These are phyloP conservation scores for Scheffersomyces ergatensis DNA, from an alignment of 805 yeast genomes.

Conservation along the genomic window DNA sequence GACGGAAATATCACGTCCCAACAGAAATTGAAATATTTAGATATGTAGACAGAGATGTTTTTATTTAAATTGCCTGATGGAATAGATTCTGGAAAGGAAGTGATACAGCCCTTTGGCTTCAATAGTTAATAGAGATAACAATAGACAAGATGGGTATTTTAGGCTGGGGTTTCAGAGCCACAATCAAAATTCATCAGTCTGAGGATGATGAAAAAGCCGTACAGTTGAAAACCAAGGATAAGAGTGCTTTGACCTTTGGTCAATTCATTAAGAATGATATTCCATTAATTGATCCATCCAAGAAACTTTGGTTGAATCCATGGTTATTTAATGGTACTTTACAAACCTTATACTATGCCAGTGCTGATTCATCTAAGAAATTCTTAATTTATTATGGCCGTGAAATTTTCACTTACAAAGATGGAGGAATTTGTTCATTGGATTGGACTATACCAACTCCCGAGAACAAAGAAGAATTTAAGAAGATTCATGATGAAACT, in stretches of 20 bases:
- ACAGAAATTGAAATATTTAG: too few relatives aligned
- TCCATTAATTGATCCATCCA: conserved; percentile 18
- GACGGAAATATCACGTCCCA: too few relatives aligned
- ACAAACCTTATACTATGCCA: conserved; percentile 72
- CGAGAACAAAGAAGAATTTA: conserved; percentile 23
- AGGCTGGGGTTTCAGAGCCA: conserved; percentile 40
- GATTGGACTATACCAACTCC: conserved; percentile 61
- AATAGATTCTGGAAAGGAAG: too few relatives aligned
- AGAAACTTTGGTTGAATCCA: conserved; percentile 58
- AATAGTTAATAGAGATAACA: too few relatives aligned
- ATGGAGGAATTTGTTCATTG: conserved; percentile 70
- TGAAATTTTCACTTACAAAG: conserved; percentile 53
- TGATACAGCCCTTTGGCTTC: too few relatives aligned
- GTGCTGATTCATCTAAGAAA: conserved; percentile 47
- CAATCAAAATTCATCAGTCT: conserved; percentile 22
- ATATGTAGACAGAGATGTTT: too few relatives aligned
- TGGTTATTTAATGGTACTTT: conserved; percentile 66
- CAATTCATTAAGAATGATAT: conserved; percentile 14
- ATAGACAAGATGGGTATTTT: conserved; percentile 10
- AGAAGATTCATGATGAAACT: conserved; percentile 21
- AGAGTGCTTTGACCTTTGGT: conserved; percentile 7
- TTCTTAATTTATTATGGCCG: conserved; percentile 74
- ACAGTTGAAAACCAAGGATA: conserved; percentile 8
- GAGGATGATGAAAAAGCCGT: conserved; percentile 14
- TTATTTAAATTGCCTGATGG: too few relatives aligned